Percentiles rank a stretch among this genome's conserved stretches.
Evolutionary conservation across 495 filamentous ascomycete genomes (phyloP).

Genomic region (Trichodelitschia bisporula): DNA sequence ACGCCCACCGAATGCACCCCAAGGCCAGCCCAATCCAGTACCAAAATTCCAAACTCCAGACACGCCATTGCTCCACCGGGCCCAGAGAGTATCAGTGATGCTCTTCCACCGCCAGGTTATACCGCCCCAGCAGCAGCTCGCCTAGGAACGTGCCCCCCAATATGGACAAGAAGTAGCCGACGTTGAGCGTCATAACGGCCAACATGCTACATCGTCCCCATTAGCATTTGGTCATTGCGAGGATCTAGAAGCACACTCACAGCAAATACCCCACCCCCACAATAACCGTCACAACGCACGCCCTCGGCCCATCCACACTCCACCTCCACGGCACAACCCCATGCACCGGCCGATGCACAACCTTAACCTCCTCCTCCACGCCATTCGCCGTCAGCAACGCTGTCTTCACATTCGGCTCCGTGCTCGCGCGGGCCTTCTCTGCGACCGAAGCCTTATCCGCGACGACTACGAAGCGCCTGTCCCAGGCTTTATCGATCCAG

Average conservation of each 20-base stretch:
- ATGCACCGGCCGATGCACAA: conserved; percentile 29
- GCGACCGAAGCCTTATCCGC: conserved; percentile 33
- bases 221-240: background rate
- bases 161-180: conserved; percentile 84
- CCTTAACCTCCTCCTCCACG: conserved; percentile 45
- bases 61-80: too few relatives aligned
- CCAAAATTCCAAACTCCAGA: too few relatives aligned
- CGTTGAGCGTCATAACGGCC: conserved; percentile 93
- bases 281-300: conserved; percentile 38
- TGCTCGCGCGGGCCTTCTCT: conserved; percentile 20
- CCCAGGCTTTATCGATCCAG: conserved; percentile 38
- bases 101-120: conserved; percentile 13
- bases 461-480: conserved; percentile 51
- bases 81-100: conserved; percentile 2
- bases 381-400: conserved; percentile 37
- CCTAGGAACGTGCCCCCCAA: conserved; percentile 66
- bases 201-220: too few relatives aligned
- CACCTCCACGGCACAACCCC: conserved; percentile 46
- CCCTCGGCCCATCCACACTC: conserved; percentile 52
- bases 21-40: too few relatives aligned
- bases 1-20: too few relatives aligned
- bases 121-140: conserved; percentile 57
- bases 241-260: conserved; percentile 28
- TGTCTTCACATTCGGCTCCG: conserved; percentile 30
- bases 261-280: conserved; percentile 66